Conservation (phyloP, 2,329 filamentous ascomycete genomes). For the Aureobasidium pullulans region DNA sequence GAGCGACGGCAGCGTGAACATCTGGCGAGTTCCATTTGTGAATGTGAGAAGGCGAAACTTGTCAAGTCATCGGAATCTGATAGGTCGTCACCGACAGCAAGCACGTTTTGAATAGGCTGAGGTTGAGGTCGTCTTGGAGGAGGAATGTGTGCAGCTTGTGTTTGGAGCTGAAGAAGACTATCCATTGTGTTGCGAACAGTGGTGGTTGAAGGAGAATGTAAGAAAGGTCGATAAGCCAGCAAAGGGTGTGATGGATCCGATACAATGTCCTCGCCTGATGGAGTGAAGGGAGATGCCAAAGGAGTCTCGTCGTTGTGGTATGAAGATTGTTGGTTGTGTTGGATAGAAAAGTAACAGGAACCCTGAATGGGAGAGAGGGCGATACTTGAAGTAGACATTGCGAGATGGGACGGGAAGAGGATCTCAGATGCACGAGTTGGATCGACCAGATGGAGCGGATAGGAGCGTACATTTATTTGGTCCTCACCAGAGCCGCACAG, state of each 20-base stretch:
- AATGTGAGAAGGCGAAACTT: background rate
- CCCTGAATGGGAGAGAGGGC: background rate
- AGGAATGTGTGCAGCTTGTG: conserved; percentile 23
- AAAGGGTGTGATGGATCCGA: conserved; percentile 19
- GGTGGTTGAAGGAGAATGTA: conserved; percentile 12
- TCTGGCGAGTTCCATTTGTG: conserved; percentile 21
- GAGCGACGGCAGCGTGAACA: conserved; percentile 31
- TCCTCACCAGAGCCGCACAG: background rate
- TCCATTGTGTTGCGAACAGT: conserved; percentile 17
- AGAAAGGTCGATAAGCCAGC: conserved; percentile 18
- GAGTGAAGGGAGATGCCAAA: conserved; percentile 3
- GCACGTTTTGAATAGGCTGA: conserved; percentile 27
- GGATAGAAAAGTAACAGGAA: conserved; percentile 14
- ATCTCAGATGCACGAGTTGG: conserved; percentile 9
- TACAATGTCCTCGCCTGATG: background rate
- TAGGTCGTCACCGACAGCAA: conserved; percentile 24
- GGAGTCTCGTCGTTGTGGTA: conserved; percentile 12
- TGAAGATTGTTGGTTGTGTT: conserved; percentile 1
- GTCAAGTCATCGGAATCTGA: background rate
- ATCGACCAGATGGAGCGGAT: conserved; percentile 12
- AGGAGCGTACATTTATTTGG: conserved; percentile 2
- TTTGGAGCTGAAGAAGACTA: conserved; percentile 27
- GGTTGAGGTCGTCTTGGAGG: conserved; percentile 23
- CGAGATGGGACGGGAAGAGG: background rate
- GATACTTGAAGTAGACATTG: conserved; percentile 7